A percentile compares a stretch with the other conserved stretches of the same genome.
Evolutionary conservation across 1,284 basidiomycete species (phyloP).

Genomic region (Exobasidium cylindrosporum): DNA sequence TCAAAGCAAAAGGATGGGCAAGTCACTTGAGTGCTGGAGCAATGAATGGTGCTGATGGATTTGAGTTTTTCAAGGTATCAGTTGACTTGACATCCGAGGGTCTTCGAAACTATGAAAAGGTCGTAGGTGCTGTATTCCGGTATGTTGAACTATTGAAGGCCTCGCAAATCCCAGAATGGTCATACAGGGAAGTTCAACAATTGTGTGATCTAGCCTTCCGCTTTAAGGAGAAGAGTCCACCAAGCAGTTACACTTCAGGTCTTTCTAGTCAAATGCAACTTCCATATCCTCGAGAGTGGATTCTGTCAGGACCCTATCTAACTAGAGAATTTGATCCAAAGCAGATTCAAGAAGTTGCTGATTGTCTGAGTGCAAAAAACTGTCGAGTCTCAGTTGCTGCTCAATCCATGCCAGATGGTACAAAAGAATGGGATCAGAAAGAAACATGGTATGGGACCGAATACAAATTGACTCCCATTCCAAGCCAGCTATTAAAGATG

Average conservation of each 20-base stretch:
- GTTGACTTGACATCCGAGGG: slow-evolving; percentile 80
- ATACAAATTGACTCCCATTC: slow-evolving; percentile 44
- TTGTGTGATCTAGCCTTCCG: slow-evolving; percentile 77
- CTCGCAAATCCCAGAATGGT: slow-evolving; percentile 66
- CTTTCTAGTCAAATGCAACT: slow-evolving; percentile 74
- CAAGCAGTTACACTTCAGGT: slow-evolving; percentile 76
- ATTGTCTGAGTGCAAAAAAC: slow-evolving; percentile 64
- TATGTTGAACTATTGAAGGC: slow-evolving; percentile 82
- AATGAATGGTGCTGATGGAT: slow-evolving; percentile 68
- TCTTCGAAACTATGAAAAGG: slow-evolving; percentile 78
- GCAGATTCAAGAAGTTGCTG: slow-evolving; percentile 67
- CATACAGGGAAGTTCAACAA: slow-evolving; percentile 74
- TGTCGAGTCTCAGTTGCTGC: slow-evolving; percentile 77
- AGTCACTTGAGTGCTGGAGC: slow-evolving; percentile 74
- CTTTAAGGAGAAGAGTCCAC: slow-evolving; percentile 79
- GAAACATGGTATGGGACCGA: slow-evolving; percentile 55
- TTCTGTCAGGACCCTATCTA: slow-evolving; percentile 72
- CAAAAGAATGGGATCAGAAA: slow-evolving; percentile 35
- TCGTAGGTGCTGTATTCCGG: slow-evolving; percentile 74
- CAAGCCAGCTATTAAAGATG: slow-evolving; percentile 25
- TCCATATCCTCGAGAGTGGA: slow-evolving; percentile 75
- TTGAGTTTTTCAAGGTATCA: slow-evolving; percentile 83
- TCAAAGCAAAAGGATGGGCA: slow-evolving; percentile 90
- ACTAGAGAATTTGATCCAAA: slow-evolving; percentile 73
- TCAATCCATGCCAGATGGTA: slow-evolving; percentile 57